Base-by-base conservation (phyloP, 2,329 filamentous ascomycete genomes). In the Penicillium sp. region DNA sequence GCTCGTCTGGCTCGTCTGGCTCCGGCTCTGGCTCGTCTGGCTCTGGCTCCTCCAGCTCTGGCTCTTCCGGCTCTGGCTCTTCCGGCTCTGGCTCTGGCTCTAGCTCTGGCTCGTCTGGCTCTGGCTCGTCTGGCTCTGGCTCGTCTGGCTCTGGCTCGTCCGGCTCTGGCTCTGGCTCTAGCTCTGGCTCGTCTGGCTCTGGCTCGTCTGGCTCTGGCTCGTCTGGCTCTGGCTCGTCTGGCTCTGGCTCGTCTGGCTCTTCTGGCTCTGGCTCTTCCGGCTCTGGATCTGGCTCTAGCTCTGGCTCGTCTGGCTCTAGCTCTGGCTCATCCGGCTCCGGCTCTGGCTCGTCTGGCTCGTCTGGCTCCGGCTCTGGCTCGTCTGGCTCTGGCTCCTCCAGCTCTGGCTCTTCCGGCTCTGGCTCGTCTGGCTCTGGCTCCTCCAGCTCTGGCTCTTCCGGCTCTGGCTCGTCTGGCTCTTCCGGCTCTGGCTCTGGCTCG, bases 241-340 rank as follows among this genome's bases (percentile, higher is more conserved):
- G 61, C 37, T 60, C 60, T 33, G 57, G 43, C 25, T 58, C 66
- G 8, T 42, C 52, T 45, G 57, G 19, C 19, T 22, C 19, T 22
- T 58, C 67, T 45, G 55, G 61, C 37, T 60, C 60, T 33, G 57
- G 43, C 25, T 58, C 66, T 35, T 45, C 60, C 43, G 43, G 22
- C 35, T 35, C 55, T 14, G 28, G 28, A 0, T 33, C 30, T 33
- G 30, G 63, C 19, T 49, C 60, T n/a, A n/a, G 30, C 30, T 7
- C 6, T 8, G 30, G 30, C 30, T 33, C 30, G 4, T 33, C 30
- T 33, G 30, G 63, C 19, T 49, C 60, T n/a, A n/a, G 30, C 30
- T 7, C 6, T 8, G 30, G 30, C 30, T 33, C 30, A 51, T 52
- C 33, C 25, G 57, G 35, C n/a, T n/a, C n/a, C n/a, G n/a, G n/a